Conservation (phyloP, 805 yeast species). For the Metschnikowia gruessii region DNA sequence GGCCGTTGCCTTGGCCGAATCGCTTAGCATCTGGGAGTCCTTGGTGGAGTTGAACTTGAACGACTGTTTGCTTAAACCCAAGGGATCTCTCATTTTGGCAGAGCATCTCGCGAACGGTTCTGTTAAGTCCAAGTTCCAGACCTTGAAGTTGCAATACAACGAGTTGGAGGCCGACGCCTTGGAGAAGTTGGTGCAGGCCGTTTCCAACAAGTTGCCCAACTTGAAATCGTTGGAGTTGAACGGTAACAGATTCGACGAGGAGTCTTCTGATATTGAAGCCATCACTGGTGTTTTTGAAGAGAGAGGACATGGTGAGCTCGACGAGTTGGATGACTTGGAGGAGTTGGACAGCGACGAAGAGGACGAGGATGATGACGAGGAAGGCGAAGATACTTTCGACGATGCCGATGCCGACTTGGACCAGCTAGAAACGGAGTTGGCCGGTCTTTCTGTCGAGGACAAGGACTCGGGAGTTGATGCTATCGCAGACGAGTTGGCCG, state of each 20-base stretch:
- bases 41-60: conserved; percentile 79
- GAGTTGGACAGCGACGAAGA: conserved; percentile 71
- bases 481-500: conserved; percentile 57
- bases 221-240: conserved; percentile 75
- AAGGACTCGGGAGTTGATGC: conserved; percentile 50
- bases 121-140: conserved; percentile 45
- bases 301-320: conserved; percentile 78
- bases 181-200: conserved; percentile 52
- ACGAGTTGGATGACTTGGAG: conserved; percentile 93
- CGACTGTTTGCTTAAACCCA: conserved; percentile 80
- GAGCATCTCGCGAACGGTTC: conserved; percentile 42
- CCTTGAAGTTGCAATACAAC: conserved; percentile 79
- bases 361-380: conserved; percentile 54
- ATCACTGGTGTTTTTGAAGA: conserved; percentile 62
- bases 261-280: conserved; percentile 62
- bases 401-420: conserved; percentile 55
- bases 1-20: conserved; percentile 47
- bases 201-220: conserved; percentile 53
- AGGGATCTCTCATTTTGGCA: conserved; percentile 63
- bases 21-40: conserved; percentile 54
- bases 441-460: conserved; percentile 25
- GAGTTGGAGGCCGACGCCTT: conserved; percentile 73
- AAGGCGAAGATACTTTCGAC: conserved; percentile 41
- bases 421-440: conserved; percentile 53
- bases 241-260: conserved; percentile 93